Evolutionary conservation across 805 yeast genomes (phyloP), one percentile per base, ranked within the genome.

Genomic region (Candida awuae): DNA sequence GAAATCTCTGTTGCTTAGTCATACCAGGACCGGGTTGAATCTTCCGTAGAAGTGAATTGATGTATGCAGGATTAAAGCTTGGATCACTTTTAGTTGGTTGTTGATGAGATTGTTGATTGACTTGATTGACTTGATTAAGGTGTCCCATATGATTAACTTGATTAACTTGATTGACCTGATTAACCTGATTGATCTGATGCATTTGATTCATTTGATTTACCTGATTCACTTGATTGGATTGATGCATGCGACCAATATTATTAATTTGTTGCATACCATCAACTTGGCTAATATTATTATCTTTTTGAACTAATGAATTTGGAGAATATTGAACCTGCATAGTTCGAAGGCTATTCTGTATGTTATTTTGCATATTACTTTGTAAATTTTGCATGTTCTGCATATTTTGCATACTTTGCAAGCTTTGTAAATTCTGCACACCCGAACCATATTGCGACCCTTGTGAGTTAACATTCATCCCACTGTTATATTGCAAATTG

Each of bases 1-100:
- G 59, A 28, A 58, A 45, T 27, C 54, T 46, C 40, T 58, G 60
- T 35, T 58, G 62, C 26, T 58, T 53, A 13, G 61, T 52, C 54
- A 58, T 51, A 6, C 62, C 62, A 3, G 59, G 59, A 8, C 56
- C 54, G 18, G 62, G 61, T 42, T 58, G 61, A 25, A 58, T 56
- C 26, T 57, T 52, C 39, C 46, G 49, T 32, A 57, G 37, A 29
- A 57, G 48, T 29, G 51, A 43, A 46, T 54, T 51, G 49, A 57
- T 53, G 35, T 57, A 56, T n/a, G 40, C 44, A 21, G 45, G 46
- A 22, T 44, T 39, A 14, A 16, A 16, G 10, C 3, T 15, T 28
- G 20, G 9, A 15, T 19, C 14, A 4, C 13, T 14, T n/a, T 27
- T 21, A 13, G 31, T 3, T 13, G 21, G 16, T 20, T 21, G 8